Base-by-base conservation (phyloP, 495 filamentous ascomycete genomes). In the Neurospora sp. region DNA sequence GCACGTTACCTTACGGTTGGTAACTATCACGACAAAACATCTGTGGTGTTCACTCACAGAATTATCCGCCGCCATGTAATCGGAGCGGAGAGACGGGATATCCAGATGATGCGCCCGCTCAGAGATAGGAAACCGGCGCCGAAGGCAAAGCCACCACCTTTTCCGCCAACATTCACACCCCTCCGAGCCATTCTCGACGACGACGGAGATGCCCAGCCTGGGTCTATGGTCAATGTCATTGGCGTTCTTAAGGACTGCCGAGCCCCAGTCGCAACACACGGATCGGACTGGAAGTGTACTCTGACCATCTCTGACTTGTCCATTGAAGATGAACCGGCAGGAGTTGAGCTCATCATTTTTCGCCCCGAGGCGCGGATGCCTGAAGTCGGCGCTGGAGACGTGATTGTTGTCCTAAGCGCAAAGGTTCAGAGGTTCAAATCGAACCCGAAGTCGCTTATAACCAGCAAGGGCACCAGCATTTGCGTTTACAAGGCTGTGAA, bases 221-320 rank as follows among this genome's bases (percentile, higher is more conserved):
- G 82, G 5, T 70, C 20, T 3, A 72, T 87, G 4, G 78, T 86
- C n/a, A 82, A 77, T 73, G 81, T 87, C 40, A 80, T 87, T 38
- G 87, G 87, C 37, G 65, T 87, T 27, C 80, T 87, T 1, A 84
- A 78, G 45, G 88, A 90, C 69, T 81, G 78, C 68, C 82, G 81
- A 44, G 73, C 77, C 6, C 84, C 87, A 2, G 81, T 79, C 0
- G 38, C 76, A 7, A 86, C 85, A 17, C 76, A 39, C n/a, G 79
- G 82, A 69, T n/a, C 42, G 85, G 84, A 86, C 48, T 80, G 73
- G 73, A 86, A 86, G 72, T 79, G 76, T 40, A 65, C 75, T 14
- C 48, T 84, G n/a, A 81, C 78, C 0, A 70, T 86, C 3, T 81
- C 70, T 68, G 84, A 86, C 70, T 69, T 76, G n/a, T 86, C 84